These are phyloP conservation scores for Marasmius tenuissimus DNA, from an alignment of 1,284 basidiomycete genomes.

Conservation along the genomic window DNA sequence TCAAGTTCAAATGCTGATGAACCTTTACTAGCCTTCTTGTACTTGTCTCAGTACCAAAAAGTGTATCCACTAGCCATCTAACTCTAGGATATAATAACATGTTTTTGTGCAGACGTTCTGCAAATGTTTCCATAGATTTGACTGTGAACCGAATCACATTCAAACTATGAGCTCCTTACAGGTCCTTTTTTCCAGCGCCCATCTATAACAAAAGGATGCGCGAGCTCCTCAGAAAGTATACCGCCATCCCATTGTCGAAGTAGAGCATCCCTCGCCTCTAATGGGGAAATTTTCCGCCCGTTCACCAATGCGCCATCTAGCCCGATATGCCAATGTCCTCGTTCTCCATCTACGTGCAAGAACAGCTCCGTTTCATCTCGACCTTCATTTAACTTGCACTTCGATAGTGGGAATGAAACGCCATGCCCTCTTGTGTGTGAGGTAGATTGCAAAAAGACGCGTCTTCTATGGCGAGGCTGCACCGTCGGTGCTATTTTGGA, in stretches of 20 bases:
- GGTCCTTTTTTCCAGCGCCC: constrained; percentile 29
- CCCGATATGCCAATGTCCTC: constrained; percentile 42
- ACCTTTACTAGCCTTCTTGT: not conserved
- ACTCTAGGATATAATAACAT: not conserved
- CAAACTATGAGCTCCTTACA: constrained; percentile 2
- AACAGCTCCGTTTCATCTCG: constrained; percentile 37
- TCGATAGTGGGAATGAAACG: constrained; percentile 29
- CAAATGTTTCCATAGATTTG: not conserved
- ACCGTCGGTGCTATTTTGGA: not conserved
- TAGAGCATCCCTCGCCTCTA: constrained; percentile 22
- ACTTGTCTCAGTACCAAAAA: not conserved
- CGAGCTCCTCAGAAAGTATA: constrained; percentile 16
- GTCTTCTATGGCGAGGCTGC: constrained; percentile 13
- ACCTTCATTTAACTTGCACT: constrained; percentile 32
- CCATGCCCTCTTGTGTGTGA: constrained; percentile 35
- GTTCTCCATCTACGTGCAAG: constrained; percentile 33
- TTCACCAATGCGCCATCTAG: constrained; percentile 32
- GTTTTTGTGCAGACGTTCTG: not conserved
- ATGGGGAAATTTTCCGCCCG: constrained; percentile 23
- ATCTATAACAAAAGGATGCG: constrained; percentile 13
- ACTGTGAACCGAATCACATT: not conserved
- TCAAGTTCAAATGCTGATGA: not conserved
- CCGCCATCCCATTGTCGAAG: constrained; percentile 24
- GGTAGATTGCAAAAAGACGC: constrained; percentile 40
- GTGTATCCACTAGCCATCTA: not conserved